Percentiles rank a stretch among this genome's conserved stretches.
phyloP scores from a whole-genome alignment of 2,329 filamentous ascomycete species.

The Venturiaceae sp. region DNA sequence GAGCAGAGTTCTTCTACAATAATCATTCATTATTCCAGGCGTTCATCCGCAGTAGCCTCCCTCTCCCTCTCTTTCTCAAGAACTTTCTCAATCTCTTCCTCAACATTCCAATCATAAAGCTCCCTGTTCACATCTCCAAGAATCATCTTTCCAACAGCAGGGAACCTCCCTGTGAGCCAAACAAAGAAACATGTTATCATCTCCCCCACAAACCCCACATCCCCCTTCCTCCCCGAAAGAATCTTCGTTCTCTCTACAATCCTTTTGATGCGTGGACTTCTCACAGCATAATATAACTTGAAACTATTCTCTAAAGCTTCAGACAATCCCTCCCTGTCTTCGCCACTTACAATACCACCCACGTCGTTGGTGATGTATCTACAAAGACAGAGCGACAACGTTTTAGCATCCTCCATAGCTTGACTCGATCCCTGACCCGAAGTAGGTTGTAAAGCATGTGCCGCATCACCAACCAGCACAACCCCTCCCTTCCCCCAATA shows the following conservation, averaged over 20 bases:
- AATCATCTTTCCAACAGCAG: constrained; percentile 7
- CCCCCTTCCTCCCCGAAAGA: constrained; percentile 12
- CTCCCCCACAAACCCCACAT: constrained; percentile 14
- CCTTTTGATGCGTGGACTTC: constrained; percentile 12
- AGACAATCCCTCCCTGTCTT: constrained; percentile 6
- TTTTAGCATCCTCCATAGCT: constrained; percentile 45
- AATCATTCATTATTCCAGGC: too few species aligned
- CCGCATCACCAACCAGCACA: constrained; percentile 47
- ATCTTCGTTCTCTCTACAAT: constrained; percentile 16
- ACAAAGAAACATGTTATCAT: constrained; percentile 16
- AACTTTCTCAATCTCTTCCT: constrained; percentile 8
- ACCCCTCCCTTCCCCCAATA: constrained; percentile 38
- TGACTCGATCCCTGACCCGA: constrained; percentile 47
- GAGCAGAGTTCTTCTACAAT: too few species aligned
- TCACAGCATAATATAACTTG: constrained; percentile 14
- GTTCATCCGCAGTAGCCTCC: too few species aligned
- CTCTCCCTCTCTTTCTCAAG: too few species aligned
- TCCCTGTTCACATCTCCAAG: constrained; percentile 8
- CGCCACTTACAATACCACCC: constrained; percentile 4
- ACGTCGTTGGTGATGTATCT: constrained; percentile 6
- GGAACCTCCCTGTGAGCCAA: constrained; percentile 13
- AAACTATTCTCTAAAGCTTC: constrained; percentile 11
- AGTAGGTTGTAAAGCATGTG: constrained; percentile 45
- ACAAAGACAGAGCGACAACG: constrained; percentile 30
- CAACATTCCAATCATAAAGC: constrained; percentile 7